Evolutionary conservation across 169 alveolate species (phyloP), one percentile per base, ranked within the genome.

Genomic region (Plasmodium falciparum): DNA sequence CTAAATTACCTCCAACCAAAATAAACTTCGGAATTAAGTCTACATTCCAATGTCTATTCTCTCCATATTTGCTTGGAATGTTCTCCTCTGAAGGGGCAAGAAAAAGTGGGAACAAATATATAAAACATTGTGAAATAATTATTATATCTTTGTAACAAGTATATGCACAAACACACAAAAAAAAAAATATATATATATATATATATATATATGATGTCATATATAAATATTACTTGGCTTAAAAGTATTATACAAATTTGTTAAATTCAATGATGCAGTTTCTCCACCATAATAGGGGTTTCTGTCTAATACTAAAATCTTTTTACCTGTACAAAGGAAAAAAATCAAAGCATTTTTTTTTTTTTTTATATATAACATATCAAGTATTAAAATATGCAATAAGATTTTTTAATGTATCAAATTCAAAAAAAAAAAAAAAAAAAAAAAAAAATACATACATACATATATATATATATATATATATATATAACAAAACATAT

Each of bases 271-370:
- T 1, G 99, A 98, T 15, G 99, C 99, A 39, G 99, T 95, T 73
- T 99, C 99, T 39, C 99, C 99, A 17, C 99, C 99, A 88, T 98
- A 98, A 93, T 98, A 98, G 29, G 94, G 93, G 93, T 98, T 98
- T 58, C 99, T 94, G 92, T 98, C 99, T 72, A 98, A 88, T 49
- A 98, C 99, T 29, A 98, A 97, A 39, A 98, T 99, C 95, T 98
- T 98, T 92, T 97, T 97, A 9, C 99, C 99, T 74, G 94, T 61
- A 93, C 45, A 71, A 59, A 13, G 29, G 50, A 52, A 20, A 47
- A 24, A 67, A 54, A 49, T 13, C 20, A 74, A 47, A 7, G 50
- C 22, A 47, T 26, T 26, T 26, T 26, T 26, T 26, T 26, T 26
- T 26, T 26, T 26, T 2, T 26, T 39, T 45, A 75, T 26, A n/a